Evolutionary conservation across 2,329 filamentous ascomycete species (phyloP).

Genomic region (Pestalotiopsis sp.): DNA sequence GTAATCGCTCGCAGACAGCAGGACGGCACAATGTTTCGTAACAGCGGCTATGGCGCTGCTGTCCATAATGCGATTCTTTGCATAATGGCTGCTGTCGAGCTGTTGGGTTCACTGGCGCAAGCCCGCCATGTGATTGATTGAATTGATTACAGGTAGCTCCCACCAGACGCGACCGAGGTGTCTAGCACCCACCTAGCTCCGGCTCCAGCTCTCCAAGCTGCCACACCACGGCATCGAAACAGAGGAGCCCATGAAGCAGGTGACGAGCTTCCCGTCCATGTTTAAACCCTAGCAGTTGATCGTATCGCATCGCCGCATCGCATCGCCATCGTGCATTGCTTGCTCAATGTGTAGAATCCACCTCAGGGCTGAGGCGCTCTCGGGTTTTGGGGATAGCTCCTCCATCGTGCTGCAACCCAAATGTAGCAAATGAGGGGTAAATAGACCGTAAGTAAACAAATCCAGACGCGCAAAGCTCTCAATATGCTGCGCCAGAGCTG

Average conservation of each 20-base stretch:
- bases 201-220: not conserved
- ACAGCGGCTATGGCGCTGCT: conserved; percentile 12
- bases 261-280: not conserved
- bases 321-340: not conserved
- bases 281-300: not conserved
- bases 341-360: not conserved
- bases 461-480: conserved; percentile 1
- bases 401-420: conserved; percentile 3
- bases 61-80: conserved; percentile 8
- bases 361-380: not conserved
- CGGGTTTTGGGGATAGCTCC: not conserved
- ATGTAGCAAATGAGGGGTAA: conserved; percentile 5
- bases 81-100: not conserved
- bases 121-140: not conserved
- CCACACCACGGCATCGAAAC: not conserved
- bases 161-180: too few species aligned
- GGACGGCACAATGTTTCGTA: not conserved
- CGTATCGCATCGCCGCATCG: not conserved
- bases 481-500: not conserved
- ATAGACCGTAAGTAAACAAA: conserved; percentile 1
- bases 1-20: not conserved
- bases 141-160: too few species aligned
- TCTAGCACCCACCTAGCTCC: not conserved
- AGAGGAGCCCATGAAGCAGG: not conserved
- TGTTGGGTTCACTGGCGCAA: not conserved